phyloP scores from a whole-genome alignment of 495 filamentous ascomycete genomes.

The Choiromyces venosus region DNA sequence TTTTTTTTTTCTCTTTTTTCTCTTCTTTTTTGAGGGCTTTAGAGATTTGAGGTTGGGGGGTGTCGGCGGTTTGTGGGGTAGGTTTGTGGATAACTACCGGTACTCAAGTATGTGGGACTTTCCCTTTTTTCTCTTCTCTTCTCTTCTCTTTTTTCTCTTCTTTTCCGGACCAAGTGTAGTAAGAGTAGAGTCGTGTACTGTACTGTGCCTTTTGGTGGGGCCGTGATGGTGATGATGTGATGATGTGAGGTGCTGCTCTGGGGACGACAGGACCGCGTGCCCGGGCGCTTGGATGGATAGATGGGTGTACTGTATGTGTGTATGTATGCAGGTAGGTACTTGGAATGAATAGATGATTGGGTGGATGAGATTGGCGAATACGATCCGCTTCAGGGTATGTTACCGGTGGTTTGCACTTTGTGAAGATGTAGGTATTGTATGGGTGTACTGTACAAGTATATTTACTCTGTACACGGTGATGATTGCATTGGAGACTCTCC shows the following conservation, averaged over 20 bases:
- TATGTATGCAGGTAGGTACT: too few species aligned
- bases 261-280: background rate
- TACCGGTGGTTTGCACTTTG: background rate
- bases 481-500: background rate
- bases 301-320: too few species aligned
- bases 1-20: background rate
- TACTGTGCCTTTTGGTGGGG: background rate
- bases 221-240: background rate
- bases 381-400: slow-evolving; percentile 2
- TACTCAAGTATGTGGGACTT: background rate
- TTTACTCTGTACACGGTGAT: background rate
- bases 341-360: too few species aligned
- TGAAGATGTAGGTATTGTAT: background rate
- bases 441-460: background rate
- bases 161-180: too few species aligned
- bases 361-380: slow-evolving; percentile 4
- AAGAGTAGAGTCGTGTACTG: background rate
- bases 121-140: background rate
- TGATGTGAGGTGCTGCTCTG: background rate
- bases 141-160: background rate
- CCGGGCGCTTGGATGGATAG: background rate
- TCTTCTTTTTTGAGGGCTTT: background rate
- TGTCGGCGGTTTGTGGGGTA: background rate
- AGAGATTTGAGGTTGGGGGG: background rate
- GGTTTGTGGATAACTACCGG: background rate